Evolutionary conservation across 257 asterid genomes (phyloP).

Genomic region (Petunia axillaris): DNA sequence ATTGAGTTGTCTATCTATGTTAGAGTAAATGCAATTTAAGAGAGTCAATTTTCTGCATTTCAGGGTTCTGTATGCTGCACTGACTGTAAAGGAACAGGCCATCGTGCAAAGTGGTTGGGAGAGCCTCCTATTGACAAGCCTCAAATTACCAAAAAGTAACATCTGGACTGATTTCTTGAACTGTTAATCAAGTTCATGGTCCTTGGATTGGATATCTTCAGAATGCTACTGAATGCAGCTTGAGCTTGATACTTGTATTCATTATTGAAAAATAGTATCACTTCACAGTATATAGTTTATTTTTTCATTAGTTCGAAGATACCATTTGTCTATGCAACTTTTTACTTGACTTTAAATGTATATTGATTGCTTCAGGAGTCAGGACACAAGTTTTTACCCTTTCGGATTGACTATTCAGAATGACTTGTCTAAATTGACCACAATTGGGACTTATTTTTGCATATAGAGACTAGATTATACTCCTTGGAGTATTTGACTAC

Average conservation of each 20-base stretch:
- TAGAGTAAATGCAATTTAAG: background rate
- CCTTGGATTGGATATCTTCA: conserved; percentile 1
- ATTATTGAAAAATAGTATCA: background rate
- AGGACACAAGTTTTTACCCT: background rate
- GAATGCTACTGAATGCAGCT: background rate
- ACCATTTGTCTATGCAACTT: background rate
- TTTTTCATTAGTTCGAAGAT: background rate
- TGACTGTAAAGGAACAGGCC: conserved; percentile 92
- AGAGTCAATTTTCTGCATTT: background rate
- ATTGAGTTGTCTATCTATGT: background rate
- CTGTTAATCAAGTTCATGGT: background rate
- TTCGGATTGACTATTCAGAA: background rate
- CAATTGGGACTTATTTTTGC: background rate
- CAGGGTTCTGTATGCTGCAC: conserved; percentile 81
- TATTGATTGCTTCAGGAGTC: background rate
- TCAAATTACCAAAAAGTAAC: conserved; percentile 52
- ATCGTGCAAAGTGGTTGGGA: conserved; percentile 91
- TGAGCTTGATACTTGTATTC: background rate
- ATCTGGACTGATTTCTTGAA: background rate
- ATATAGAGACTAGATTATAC: no score
- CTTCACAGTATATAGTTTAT: background rate
- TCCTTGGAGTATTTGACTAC: no score
- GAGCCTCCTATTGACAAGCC: conserved; percentile 67
- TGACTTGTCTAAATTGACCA: background rate
- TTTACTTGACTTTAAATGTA: background rate